Evolutionary conservation across 495 filamentous ascomycete species (phyloP).

Genomic region (Mytilinidion resinicola): DNA sequence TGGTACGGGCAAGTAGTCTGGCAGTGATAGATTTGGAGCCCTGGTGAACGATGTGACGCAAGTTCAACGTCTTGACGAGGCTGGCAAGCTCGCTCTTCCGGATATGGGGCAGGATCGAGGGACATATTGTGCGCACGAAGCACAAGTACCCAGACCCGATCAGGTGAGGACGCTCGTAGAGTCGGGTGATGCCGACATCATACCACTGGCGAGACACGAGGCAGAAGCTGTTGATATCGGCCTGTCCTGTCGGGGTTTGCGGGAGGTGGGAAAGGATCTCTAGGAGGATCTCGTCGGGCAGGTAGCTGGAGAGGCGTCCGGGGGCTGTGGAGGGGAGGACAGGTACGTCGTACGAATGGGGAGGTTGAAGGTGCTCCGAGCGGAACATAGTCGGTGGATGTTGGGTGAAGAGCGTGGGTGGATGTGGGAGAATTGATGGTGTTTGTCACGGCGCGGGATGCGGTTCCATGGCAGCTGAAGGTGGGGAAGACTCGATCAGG

Average conservation of each 20-base stretch:
- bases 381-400: too few species aligned
- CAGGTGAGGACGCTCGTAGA: constrained; percentile 53
- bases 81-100: constrained; percentile 49
- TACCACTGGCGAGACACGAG: constrained; percentile 63
- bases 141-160: constrained; percentile 48
- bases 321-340: too few species aligned
- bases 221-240: constrained; percentile 47
- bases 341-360: too few species aligned
- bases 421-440: too few species aligned
- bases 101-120: constrained; percentile 51
- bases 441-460: too few species aligned
- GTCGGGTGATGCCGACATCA: constrained; percentile 44
- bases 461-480: too few species aligned
- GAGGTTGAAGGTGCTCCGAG: too few species aligned
- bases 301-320: constrained; percentile 10
- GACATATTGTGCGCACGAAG: constrained; percentile 59
- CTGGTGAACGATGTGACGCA: constrained; percentile 58
- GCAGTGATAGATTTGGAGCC: constrained; percentile 59
- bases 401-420: too few species aligned
- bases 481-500: too few species aligned
- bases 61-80: constrained; percentile 52
- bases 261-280: constrained; percentile 36
- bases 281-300: constrained; percentile 49
- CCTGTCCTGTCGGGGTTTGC: constrained; percentile 1
- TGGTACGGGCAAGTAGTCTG: constrained; percentile 54